Base-by-base conservation (phyloP, 129 eudicot genomes). In the Silybum marianum region DNA sequence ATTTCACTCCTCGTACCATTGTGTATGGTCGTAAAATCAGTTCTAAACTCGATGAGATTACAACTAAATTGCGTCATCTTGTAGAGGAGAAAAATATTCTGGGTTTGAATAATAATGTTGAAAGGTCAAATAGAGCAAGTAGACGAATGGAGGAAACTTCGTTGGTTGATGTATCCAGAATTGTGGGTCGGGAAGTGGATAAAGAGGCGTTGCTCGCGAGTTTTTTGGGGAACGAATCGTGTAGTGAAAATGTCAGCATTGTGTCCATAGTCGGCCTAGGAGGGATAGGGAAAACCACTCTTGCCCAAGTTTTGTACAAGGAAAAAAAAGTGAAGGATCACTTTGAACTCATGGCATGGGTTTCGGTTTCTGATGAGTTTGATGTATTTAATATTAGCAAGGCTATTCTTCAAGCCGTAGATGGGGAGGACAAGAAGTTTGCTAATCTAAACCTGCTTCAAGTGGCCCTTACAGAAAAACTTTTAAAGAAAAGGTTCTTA, bases 361-460 rank as follows among this genome's bases (percentile, higher is more conserved):
- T 51, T 51, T 68, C 11, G 2, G 72, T 68, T 68, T 68, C 72
- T 9, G 72, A 22, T 2, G 72, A 51, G 22, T 51, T 51, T 4
- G 63, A 51, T 51, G 63, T 51, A 7, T 19, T 51, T 51, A 51
- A 51, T 6, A 51, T 51, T 51, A 51, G 22, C 63, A 51, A 51
- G n/a, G n/a, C 69, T 12, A 70, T 88, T 62, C 62, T 60, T 18
- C 73, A 78, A 34, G 68, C 82, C 0, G 75, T 81, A 0, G 69
- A 82, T 30, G 11, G 23, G n/a, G 14, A 54, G 10, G 46, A 32
- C 13, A 24, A 75, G 4, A 23, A 81, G 22, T 72, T 77, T 12
- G 44, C 36, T 36, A 84, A 44, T 65, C 40, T 85, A 1, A 74
- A 83, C 22, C 65, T 24, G 72, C 83, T 86, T 42, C 89, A 79